Evolutionary conservation across 176 grass and related monocot genomes (phyloP).

Genomic region (Typha latifolia): DNA sequence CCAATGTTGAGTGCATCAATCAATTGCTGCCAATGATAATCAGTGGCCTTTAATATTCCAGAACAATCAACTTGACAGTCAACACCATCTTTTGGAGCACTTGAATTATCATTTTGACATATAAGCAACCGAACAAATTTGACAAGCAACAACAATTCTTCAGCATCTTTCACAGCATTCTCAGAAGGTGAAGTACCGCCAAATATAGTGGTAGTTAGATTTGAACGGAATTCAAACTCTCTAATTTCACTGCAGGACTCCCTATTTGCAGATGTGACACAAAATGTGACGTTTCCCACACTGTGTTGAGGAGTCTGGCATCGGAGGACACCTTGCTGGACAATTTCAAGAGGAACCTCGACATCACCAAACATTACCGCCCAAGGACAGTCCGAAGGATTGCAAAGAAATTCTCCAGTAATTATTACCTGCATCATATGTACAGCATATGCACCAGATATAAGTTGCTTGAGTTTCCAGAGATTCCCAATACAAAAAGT

Average conservation of each 20-base stretch:
- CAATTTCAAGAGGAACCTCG: conserved; percentile 68
- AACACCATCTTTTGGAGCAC: conserved; percentile 16
- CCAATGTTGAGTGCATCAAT: conserved; percentile 43
- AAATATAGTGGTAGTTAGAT: conserved; percentile 24
- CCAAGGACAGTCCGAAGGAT: conserved; percentile 40
- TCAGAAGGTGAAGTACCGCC: conserved; percentile 24
- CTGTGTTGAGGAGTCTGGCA: conserved; percentile 66
- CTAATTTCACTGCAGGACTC: conserved; percentile 75
- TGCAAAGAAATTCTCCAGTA: conserved; percentile 78
- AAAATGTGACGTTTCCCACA: conserved; percentile 54
- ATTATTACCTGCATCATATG: conserved; percentile 64
- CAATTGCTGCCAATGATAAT: conserved; percentile 38
- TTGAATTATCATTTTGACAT: conserved; percentile 26
- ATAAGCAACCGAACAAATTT: conserved; percentile 68
- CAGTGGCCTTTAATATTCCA: conserved; percentile 38
- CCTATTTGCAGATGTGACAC: conserved; percentile 67
- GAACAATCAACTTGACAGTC: conserved; percentile 17
- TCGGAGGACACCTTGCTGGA: conserved; percentile 81
- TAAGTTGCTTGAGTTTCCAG: background rate
- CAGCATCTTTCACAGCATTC: conserved; percentile 28
- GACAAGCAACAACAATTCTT: conserved; percentile 65
- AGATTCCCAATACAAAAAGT: background rate
- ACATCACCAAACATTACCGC: conserved; percentile 69
- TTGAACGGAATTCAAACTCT: conserved; percentile 79
- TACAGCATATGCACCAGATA: background rate